A percentile compares a stretch with the other conserved stretches of the same genome.
Evolutionary conservation across 2,329 filamentous ascomycete species (phyloP).

Genomic region (Aspergillus sclerotialis): DNA sequence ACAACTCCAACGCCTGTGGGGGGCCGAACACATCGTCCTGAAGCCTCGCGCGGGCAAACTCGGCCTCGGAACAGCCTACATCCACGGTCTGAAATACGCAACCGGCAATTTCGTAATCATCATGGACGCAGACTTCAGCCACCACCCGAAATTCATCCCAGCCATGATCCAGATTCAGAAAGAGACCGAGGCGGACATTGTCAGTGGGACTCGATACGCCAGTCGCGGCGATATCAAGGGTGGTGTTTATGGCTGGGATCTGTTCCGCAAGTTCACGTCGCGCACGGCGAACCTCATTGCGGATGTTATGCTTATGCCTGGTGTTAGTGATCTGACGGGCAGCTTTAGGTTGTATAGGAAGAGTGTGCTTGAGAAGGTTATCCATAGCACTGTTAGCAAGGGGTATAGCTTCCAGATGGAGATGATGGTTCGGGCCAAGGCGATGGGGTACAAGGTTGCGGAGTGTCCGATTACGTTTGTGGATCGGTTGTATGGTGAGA

Average conservation of each 20-base stretch:
- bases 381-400: constrained; percentile 85
- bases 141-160: constrained; percentile 98
- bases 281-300: constrained; percentile 88
- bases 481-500: constrained; percentile 89
- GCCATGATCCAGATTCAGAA: constrained; percentile 82
- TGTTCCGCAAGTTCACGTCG: constrained; percentile 69
- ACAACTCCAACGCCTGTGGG: constrained; percentile 83
- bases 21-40: constrained; percentile 66
- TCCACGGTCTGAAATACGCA: constrained; percentile 83
- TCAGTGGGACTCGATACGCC: constrained; percentile 92
- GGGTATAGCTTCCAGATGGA: constrained; percentile 99
- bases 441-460: constrained; percentile 85
- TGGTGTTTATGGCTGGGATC: constrained; percentile 93
- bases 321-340: constrained; percentile 91
- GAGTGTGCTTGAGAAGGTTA: constrained; percentile 79
- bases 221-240: constrained; percentile 56
- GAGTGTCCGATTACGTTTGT: constrained; percentile 97
- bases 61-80: constrained; percentile 92
- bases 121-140: constrained; percentile 99
- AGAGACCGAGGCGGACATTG: constrained; percentile 80
- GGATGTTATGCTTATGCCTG: constrained; percentile 85
- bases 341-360: constrained; percentile 95
- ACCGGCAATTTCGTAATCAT: constrained; percentile 97
- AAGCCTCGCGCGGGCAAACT: constrained; percentile 90
- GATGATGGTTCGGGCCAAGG: constrained; percentile 96